Evolutionary conservation across 2,329 filamentous ascomycete genomes (phyloP).

Genomic region (Apiospora phragmitis): DNA sequence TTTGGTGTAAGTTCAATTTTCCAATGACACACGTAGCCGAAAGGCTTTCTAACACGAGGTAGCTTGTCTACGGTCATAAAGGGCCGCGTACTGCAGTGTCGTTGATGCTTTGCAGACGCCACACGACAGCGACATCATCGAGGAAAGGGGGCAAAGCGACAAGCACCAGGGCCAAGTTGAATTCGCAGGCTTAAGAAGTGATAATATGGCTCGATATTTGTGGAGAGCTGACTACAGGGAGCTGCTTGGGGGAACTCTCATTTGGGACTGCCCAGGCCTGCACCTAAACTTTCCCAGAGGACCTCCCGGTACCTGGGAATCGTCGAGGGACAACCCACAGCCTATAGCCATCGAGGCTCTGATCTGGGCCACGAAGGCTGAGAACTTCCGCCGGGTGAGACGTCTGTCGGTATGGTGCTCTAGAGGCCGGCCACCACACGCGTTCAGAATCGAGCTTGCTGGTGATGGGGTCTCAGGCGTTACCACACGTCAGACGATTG

Average conservation of each 20-base stretch:
- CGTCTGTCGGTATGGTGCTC: not conserved
- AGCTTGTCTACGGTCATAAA: not conserved
- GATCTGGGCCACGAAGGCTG: not conserved
- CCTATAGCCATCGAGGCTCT: not conserved
- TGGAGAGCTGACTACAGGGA: not conserved
- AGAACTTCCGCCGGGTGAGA: not conserved
- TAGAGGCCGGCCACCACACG: no score
- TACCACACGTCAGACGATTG: not conserved
- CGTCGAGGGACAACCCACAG: not conserved
- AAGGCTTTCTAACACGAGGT: not conserved
- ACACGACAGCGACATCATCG: not conserved
- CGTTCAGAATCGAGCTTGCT: not conserved
- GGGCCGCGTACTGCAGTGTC: not conserved
- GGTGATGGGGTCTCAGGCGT: no score
- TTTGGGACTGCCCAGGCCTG: not conserved
- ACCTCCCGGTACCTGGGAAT: no score
- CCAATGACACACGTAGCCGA: no score
- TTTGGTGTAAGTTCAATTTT: not conserved
- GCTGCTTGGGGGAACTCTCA: not conserved
- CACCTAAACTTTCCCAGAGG: not conserved
- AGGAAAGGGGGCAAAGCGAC: not conserved
- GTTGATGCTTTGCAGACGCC: not conserved
- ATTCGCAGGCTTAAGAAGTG: not conserved
- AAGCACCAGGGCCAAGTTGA: not conserved
- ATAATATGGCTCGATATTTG: not conserved